phyloP scores from a whole-genome alignment of 1,284 basidiomycete species.

The Moesziomyces sp. region DNA sequence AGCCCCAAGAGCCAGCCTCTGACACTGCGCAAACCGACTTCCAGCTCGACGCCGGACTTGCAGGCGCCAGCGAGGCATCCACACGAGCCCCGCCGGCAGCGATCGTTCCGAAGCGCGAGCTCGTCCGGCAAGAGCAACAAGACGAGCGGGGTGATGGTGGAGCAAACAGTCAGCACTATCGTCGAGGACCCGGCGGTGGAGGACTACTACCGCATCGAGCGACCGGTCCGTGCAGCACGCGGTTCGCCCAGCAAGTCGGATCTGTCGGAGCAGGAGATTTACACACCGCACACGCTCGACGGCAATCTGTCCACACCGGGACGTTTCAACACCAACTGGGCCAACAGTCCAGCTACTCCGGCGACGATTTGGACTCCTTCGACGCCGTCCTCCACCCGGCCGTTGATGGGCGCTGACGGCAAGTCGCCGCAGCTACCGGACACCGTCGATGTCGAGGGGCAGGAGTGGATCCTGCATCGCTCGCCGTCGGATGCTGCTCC shows the following conservation, averaged over 20 bases:
- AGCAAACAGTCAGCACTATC: constrained; percentile 35
- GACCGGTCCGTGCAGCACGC: constrained; percentile 5
- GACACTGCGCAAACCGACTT: constrained; percentile 9
- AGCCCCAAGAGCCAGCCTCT: constrained; percentile 17
- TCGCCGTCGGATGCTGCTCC: constrained; percentile 2
- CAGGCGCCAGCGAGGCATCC: constrained; percentile 1
- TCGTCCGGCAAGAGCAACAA: constrained; percentile 16
- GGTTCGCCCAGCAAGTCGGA: constrained; percentile 8
- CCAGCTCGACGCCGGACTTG: constrained; percentile 16
- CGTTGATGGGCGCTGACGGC: constrained; percentile 2
- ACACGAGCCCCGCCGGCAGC: constrained; percentile 9
- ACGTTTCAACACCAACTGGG: constrained; percentile 13
- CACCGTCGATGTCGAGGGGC: background rate
- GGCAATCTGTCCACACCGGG: constrained; percentile 3
- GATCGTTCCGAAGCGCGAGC: constrained; percentile 10
- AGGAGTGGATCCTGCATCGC: constrained; percentile 7
- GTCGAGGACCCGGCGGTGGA: constrained; percentile 25
- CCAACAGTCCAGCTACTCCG: constrained; percentile 16
- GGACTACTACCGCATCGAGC: constrained; percentile 17
- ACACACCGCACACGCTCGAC: constrained; percentile 7
- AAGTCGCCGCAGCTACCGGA: background rate
- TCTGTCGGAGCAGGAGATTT: constrained; percentile 9
- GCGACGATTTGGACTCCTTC: constrained; percentile 21
- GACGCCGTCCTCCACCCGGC: constrained; percentile 9
- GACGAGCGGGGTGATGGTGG: constrained; percentile 18